Evolutionary conservation across 164 flowering plant genomes (phyloP).

Genomic region (Aristolochia fimbriata): DNA sequence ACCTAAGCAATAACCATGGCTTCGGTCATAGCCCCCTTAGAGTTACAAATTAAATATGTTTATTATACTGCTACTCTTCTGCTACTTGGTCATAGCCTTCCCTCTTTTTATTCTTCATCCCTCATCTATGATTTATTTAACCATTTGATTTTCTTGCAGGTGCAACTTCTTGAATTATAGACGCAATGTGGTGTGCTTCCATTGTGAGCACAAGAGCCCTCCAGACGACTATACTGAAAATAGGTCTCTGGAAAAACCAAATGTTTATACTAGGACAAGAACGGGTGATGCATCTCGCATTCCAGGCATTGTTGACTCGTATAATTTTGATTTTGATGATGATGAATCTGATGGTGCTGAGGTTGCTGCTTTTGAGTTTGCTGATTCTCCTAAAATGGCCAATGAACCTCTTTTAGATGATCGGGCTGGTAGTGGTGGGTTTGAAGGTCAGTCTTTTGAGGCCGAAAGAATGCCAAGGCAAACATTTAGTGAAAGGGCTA

Average conservation of each 20-base stretch:
- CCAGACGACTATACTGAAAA: conserved; percentile 57
- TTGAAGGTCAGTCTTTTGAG: conserved; percentile 22
- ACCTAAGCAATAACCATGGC: too few relatives aligned
- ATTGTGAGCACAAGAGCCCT: conserved; percentile 94
- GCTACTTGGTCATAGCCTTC: not conserved
- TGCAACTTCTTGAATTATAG: conserved; percentile 96
- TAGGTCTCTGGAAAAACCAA: conserved; percentile 39
- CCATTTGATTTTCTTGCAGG: conserved; percentile 28
- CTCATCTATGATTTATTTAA: not conserved
- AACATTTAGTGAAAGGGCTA: conserved; percentile 15
- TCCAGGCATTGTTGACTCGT: conserved; percentile 58
- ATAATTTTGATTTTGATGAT: conserved; percentile 97
- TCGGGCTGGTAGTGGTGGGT: conserved; percentile 12
- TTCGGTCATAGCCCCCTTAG: too few relatives aligned
- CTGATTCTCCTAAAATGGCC: conserved; percentile 53
- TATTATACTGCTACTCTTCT: too few relatives aligned
- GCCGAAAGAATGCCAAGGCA: conserved; percentile 14
- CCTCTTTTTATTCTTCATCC: not conserved
- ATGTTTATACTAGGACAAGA: conserved; percentile 29
- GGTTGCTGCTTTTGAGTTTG: conserved; percentile 95
- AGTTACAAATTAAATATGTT: too few relatives aligned
- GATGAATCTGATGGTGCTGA: conserved; percentile 99
- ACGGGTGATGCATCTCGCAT: conserved; percentile 31
- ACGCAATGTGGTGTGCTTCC: conserved; percentile 86
- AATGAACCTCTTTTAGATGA: conserved; percentile 26